A percentile compares a stretch with the other conserved stretches of the same genome.
phyloP scores from a whole-genome alignment of 1,284 basidiomycete species.

The Cryptococcus deneoformans region DNA sequence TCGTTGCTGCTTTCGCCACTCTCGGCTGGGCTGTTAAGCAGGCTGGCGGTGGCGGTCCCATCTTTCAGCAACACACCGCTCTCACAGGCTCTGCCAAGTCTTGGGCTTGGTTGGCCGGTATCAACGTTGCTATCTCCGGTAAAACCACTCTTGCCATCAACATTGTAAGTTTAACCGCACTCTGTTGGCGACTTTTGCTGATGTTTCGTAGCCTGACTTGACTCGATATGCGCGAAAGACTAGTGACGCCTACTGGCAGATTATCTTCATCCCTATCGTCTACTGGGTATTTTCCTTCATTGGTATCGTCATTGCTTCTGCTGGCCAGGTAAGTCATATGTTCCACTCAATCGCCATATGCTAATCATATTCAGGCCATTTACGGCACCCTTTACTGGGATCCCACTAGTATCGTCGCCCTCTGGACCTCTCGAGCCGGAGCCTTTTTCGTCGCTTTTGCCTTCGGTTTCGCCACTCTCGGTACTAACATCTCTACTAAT shows the following conservation, averaged over 20 bases:
- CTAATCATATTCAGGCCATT: conserved; percentile 14
- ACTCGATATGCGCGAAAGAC: conserved; percentile 48
- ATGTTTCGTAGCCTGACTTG: conserved; percentile 25
- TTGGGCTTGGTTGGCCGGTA: conserved; percentile 69
- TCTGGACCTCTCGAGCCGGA: conserved; percentile 57
- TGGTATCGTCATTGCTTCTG: conserved; percentile 55
- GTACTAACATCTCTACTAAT: conserved; percentile 67
- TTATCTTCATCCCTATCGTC: conserved; percentile 39
- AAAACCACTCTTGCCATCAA: conserved; percentile 43
- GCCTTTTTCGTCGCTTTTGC: conserved; percentile 72
- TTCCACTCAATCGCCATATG: too few relatives aligned
- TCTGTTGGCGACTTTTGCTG: conserved; percentile 50
- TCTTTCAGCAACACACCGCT: conserved; percentile 47
- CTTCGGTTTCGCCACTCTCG: conserved; percentile 65
- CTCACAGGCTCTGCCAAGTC: conserved; percentile 37
- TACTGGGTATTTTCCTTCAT: conserved; percentile 44
- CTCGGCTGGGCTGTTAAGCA: conserved; percentile 55
- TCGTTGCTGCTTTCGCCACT: conserved; percentile 63
- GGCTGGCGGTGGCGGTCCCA: conserved; percentile 58
- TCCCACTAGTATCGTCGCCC: conserved; percentile 61
- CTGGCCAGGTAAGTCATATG: conserved; percentile 23
- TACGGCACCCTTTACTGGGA: conserved; percentile 43
- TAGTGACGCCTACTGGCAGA: conserved; percentile 31
- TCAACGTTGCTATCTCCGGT: conserved; percentile 67
- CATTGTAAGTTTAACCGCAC: conserved; percentile 36